Evolutionary conservation across 2,329 filamentous ascomycete genomes (phyloP), one percentile per base, ranked within the genome.

Genomic region (Fusarium azukiicola): DNA sequence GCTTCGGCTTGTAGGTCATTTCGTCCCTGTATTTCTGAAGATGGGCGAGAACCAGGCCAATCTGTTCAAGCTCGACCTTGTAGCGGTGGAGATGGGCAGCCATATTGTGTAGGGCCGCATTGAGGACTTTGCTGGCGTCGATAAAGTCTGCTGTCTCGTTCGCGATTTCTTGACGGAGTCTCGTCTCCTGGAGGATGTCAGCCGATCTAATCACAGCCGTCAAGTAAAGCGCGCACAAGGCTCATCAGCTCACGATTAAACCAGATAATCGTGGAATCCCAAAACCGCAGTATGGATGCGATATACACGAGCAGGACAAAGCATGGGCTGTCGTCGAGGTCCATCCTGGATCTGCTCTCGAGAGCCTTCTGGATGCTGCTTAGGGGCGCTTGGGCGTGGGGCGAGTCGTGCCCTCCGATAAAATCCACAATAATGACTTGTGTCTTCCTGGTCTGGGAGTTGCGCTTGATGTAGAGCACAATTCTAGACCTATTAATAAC

Each of bases 11-110:
- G 23, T 49, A 46, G 0, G 23, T 66, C 63, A 66, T 66, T 3
- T 36, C 9, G 12, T 9, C 3, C 0, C 23, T 40, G 32, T 32
- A 3, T 1, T 13, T 46, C 10, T 40, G 58, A 46, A 64, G 58
- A 32, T 64, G n/a, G n/a, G 27, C 27, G 13, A 66, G 63, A 21
- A 49, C 13, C 8, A 36, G 1, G 5, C 13, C 17, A 0, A 38
- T 1, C 2, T 44, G 63, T 2, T 66, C 8, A 11, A 66, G 42
- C 44, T 66, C 63, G 6, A 44, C 16, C 13, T 49, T 66, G 63
- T 66, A 66, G 21, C 44, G 63, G 13, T 66, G 13, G 6, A 66
- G 63, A 32, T 66, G 63, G 19, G 63, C 63, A 17, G 63, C 63
- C 63, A 66, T 66, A 8, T 5, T 9, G 63, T 66, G 63, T 1